A percentile compares a stretch with the other conserved stretches of the same genome.
These are phyloP conservation scores for Hypocreales sp. DNA, from an alignment of 2,329 filamentous ascomycete species.

Conservation along the genomic window DNA sequence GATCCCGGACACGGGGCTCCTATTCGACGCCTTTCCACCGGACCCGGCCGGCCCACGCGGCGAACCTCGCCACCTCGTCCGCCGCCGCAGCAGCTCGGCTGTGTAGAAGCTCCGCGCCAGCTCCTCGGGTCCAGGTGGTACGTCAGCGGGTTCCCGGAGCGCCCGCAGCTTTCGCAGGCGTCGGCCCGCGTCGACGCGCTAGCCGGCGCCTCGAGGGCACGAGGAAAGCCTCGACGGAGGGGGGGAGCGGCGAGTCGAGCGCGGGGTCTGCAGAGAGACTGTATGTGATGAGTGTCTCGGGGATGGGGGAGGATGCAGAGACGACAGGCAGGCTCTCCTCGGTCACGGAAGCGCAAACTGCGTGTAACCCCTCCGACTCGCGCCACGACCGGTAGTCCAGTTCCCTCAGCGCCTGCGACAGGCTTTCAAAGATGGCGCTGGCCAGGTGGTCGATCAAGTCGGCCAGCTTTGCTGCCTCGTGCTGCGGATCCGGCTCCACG, in stretches of 20 bases:
- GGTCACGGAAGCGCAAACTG: conserved; percentile 43
- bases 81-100: conserved; percentile 52
- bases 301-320: conserved; percentile 35
- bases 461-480: conserved; percentile 49
- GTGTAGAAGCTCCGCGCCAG: conserved; percentile 59
- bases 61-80: conserved; percentile 58
- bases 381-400: conserved; percentile 43
- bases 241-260: conserved; percentile 18
- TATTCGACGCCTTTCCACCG: conserved; percentile 51
- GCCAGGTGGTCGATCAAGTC: conserved; percentile 77
- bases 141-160: conserved; percentile 59
- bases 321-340: conserved; percentile 29
- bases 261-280: conserved; percentile 32
- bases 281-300: conserved; percentile 56
- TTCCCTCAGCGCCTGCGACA: conserved; percentile 45
- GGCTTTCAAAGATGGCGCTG: conserved; percentile 46
- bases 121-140: conserved; percentile 82
- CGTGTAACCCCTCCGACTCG: conserved; percentile 26
- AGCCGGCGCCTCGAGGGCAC: conserved; percentile 47
- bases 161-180: conserved; percentile 61
- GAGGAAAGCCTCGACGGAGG: conserved; percentile 37
- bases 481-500: conserved; percentile 7
- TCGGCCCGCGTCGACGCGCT: conserved; percentile 38
- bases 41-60: conserved; percentile 55
- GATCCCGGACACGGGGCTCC: no score